These are phyloP conservation scores for Phytophthora lateralis DNA, from an alignment of 352 stramenopile genomes.

Conservation along the genomic window DNA sequence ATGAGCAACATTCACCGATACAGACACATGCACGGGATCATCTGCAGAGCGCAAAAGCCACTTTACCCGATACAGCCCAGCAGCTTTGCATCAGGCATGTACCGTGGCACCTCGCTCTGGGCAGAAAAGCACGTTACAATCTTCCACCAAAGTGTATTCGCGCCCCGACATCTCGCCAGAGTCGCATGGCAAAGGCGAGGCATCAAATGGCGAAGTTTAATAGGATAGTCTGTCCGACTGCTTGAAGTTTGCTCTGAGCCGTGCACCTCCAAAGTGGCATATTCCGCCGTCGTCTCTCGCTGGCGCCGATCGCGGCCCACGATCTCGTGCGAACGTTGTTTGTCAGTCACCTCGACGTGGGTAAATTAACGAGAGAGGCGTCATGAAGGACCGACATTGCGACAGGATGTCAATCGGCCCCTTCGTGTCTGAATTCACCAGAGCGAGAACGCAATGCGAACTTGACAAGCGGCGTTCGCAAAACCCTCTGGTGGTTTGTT, in stretches of 20 bases:
- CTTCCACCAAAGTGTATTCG: slow-evolving; percentile 10
- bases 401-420: background rate
- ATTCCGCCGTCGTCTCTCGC: slow-evolving; percentile 19
- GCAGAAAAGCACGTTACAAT: slow-evolving; percentile 22
- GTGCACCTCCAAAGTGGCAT: background rate
- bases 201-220: slow-evolving; percentile 9
- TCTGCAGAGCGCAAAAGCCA: background rate
- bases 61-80: slow-evolving; percentile 2
- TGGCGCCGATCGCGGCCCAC: background rate
- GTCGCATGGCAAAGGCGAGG: slow-evolving; percentile 4
- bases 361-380: background rate
- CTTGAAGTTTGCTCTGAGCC: slow-evolving; percentile 28
- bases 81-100: background rate
- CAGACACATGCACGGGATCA: background rate
- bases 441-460: background rate
- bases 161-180: slow-evolving; percentile 8
- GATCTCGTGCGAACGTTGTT: slow-evolving; percentile 6
- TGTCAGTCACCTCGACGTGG: slow-evolving; percentile 1
- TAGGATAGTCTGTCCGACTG: slow-evolving; percentile 21
- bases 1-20: background rate
- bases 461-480: background rate
- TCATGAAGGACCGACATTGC: background rate
- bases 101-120: slow-evolving; percentile 1
- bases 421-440: background rate
- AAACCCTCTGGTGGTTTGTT: slow-evolving; percentile 18